Percentiles rank a stretch among this genome's conserved stretches.
These are phyloP conservation scores for Rubroshorea leprosula DNA, from an alignment of 345 rosid species.

Conservation along the genomic window DNA sequence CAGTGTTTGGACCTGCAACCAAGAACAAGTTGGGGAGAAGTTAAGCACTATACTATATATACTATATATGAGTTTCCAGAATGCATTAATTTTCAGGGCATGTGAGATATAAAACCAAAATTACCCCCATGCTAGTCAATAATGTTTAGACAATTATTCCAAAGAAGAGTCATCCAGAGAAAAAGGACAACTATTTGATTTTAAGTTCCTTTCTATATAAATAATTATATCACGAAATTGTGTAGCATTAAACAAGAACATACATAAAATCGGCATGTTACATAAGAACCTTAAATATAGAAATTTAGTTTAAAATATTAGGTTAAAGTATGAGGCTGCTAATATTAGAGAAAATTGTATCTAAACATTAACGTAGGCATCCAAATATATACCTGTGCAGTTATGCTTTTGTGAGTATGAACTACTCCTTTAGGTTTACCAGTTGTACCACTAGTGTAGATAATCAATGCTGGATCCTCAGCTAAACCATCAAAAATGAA, in stretches of 20 bases:
- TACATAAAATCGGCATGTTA: neutral
- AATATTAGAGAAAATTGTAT: neutral
- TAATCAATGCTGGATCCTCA: slow-evolving; percentile 78
- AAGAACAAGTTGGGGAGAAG: slow-evolving; percentile 7
- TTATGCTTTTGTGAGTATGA: slow-evolving; percentile 80
- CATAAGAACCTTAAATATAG: neutral
- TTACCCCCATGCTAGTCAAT: neutral
- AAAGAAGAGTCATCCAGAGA: slow-evolving; percentile 1
- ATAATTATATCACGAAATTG: neutral
- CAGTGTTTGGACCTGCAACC: slow-evolving; percentile 65
- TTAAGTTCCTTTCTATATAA: neutral
- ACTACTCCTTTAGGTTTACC: slow-evolving; percentile 99
- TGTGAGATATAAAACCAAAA: neutral
- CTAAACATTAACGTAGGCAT: neutral
- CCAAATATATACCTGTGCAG: slow-evolving; percentile 58
- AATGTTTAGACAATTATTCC: neutral
- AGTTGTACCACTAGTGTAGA: slow-evolving; percentile 97
- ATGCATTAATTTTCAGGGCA: neutral
- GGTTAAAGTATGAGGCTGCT: neutral
- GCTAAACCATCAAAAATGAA: slow-evolving; percentile 35
- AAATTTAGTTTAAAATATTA: neutral
- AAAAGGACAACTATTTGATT: neutral
- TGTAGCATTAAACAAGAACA: neutral
- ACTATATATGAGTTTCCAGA: neutral
- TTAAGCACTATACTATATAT: neutral